Conservation (phyloP, 2,329 filamentous ascomycete species). For the Botrytis fragariae region DNA sequence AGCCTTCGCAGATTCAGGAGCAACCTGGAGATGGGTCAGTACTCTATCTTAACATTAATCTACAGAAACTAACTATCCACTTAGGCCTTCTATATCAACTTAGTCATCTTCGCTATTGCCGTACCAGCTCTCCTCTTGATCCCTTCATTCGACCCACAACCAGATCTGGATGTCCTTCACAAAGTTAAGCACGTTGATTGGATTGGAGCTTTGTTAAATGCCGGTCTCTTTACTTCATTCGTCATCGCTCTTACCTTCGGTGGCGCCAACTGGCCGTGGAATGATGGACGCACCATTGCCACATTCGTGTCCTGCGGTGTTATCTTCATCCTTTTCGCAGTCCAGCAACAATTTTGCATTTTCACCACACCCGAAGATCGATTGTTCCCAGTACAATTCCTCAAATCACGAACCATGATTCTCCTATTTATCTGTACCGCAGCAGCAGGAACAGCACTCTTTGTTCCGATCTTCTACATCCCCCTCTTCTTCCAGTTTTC, state of each 20-base stretch:
- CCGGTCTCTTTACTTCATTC: constrained; percentile 27
- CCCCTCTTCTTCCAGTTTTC: constrained; percentile 50
- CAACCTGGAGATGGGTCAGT: constrained; percentile 38
- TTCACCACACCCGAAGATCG: constrained; percentile 27
- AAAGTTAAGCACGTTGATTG: constrained; percentile 36
- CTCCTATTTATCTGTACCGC: constrained; percentile 35
- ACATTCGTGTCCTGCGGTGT: constrained; percentile 45
- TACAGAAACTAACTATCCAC: neutral
- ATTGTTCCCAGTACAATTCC: constrained; percentile 30
- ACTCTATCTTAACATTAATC: neutral
- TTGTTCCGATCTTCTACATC: constrained; percentile 46
- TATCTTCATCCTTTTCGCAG: constrained; percentile 22
- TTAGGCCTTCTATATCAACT: constrained; percentile 34
- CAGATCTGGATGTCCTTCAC: neutral
- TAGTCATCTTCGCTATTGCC: constrained; percentile 39
- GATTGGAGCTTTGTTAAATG: constrained; percentile 33
- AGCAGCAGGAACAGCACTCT: constrained; percentile 39
- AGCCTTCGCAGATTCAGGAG: constrained; percentile 31
- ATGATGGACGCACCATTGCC: constrained; percentile 24
- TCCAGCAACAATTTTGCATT: constrained; percentile 27
- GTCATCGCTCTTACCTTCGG: constrained; percentile 17
- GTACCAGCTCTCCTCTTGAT: constrained; percentile 26
- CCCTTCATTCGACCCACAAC: constrained; percentile 18
- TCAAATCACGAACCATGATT: constrained; percentile 38
- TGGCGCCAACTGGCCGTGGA: constrained; percentile 18